phyloP scores from a whole-genome alignment of 176 grass and related monocot genomes.

The Aegilops sharonensis region DNA sequence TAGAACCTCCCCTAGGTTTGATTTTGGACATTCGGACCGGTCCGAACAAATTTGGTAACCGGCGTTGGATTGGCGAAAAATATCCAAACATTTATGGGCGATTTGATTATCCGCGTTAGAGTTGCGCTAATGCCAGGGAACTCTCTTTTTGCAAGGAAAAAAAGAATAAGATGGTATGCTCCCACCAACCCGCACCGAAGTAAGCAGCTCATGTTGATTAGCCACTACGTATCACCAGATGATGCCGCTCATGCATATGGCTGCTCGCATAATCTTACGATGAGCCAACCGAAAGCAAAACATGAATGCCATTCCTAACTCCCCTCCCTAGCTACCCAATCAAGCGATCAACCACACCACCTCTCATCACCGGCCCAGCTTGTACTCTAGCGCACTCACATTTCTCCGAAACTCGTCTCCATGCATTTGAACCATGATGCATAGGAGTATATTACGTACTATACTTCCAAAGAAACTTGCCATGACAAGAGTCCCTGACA shows the following conservation, averaged over 20 bases:
- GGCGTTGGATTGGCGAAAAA: no score
- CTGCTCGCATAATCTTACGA: neutral
- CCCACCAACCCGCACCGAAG: neutral
- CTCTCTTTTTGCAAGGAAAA: no score
- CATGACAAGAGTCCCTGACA: neutral
- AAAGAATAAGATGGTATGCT: neutral
- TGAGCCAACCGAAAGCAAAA: neutral
- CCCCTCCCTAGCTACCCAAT: neutral
- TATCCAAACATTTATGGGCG: no score
- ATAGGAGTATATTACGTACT: neutral
- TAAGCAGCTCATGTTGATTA: neutral
- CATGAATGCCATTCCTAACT: conserved; percentile 6
- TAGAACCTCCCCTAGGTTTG: no score
- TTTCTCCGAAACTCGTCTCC: neutral
- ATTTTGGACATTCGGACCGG: no score
- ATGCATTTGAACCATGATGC: neutral
- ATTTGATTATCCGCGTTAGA: neutral
- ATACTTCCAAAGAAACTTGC: neutral
- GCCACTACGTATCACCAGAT: neutral
- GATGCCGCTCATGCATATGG: neutral
- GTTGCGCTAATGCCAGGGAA: neutral
- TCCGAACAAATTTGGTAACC: no score
- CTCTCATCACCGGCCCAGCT: neutral
- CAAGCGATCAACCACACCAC: conserved; percentile 18
- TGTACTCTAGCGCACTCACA: neutral